A percentile compares a stretch with the other conserved stretches of the same genome.
Conservation (phyloP, 2,329 filamentous ascomycete genomes). For the Juglanconis oblonga region DNA sequence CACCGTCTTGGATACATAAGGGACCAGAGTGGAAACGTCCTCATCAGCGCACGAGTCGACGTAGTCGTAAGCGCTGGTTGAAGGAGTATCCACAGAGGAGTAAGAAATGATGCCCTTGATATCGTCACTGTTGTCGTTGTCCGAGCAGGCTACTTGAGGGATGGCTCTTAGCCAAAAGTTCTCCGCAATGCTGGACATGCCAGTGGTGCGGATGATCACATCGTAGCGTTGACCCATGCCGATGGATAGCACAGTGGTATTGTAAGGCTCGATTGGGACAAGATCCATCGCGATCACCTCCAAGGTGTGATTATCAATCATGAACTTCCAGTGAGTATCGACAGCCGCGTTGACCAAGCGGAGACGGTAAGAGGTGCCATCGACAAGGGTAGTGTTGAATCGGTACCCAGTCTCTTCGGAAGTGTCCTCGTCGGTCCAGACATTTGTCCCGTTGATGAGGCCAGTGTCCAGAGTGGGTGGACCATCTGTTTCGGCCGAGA, state of each 20-base stretch:
- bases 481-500: conserved; percentile 24
- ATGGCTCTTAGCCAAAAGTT: conserved; percentile 49
- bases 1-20: conserved; percentile 32
- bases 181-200: conserved; percentile 22
- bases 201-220: conserved; percentile 39
- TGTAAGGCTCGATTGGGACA: conserved; percentile 45
- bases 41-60: conserved; percentile 33
- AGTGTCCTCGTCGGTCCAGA: conserved; percentile 29
- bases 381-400: conserved; percentile 35
- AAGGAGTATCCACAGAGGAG: conserved; percentile 23
- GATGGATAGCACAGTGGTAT: conserved; percentile 44
- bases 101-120: conserved; percentile 50
- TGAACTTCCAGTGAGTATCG: conserved; percentile 22
- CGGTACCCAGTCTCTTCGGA: conserved; percentile 29
- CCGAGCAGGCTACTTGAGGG: conserved; percentile 38
- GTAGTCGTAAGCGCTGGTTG: conserved; percentile 15
- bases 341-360: conserved; percentile 12
- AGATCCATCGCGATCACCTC: conserved; percentile 47
- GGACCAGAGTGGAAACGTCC: conserved; percentile 30
- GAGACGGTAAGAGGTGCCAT: conserved; percentile 38
- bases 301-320: conserved; percentile 45
- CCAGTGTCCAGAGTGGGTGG: conserved; percentile 40
- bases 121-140: conserved; percentile 37
- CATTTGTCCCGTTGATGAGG: conserved; percentile 42
- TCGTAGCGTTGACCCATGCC: conserved; percentile 48